Evolutionary conservation across 345 rosid species (phyloP).

Genomic region (Acer yangbiense): DNA sequence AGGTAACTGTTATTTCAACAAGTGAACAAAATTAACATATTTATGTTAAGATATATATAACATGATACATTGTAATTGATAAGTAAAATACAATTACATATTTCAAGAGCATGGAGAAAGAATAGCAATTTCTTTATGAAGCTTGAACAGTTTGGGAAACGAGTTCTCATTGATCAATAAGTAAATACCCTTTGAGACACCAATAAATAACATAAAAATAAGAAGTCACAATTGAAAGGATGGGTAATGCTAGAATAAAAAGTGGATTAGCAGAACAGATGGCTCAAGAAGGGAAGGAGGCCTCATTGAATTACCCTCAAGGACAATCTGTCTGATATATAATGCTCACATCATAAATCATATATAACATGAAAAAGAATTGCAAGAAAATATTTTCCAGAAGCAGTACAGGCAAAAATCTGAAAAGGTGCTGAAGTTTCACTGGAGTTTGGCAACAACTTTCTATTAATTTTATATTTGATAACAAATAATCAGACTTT

Average conservation of each 20-base stretch:
- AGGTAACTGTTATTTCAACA: slow-evolving; percentile 59
- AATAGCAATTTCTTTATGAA: background rate
- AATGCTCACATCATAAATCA: background rate
- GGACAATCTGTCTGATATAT: background rate
- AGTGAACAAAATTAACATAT: background rate
- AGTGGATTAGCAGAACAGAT: background rate
- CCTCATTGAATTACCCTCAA: background rate
- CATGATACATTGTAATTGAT: background rate
- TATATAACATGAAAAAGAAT: background rate
- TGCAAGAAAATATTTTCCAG: background rate
- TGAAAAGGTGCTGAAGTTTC: slow-evolving; percentile 3
- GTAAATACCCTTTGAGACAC: too few relatives aligned
- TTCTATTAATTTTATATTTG: background rate
- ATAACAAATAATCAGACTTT: background rate
- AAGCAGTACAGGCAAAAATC: background rate
- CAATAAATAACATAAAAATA: background rate
- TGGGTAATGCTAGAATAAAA: background rate
- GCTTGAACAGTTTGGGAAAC: background rate
- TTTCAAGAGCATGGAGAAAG: slow-evolving; percentile 2
- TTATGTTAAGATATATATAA: background rate
- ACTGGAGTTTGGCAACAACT: background rate
- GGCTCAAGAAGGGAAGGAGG: background rate
- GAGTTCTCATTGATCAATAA: background rate
- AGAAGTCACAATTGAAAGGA: background rate
- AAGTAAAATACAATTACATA: background rate